Evolutionary conservation across 1,284 basidiomycete genomes (phyloP), one percentile per base, ranked within the genome.

Genomic region (Microbotryum silenes-acaulis): DNA sequence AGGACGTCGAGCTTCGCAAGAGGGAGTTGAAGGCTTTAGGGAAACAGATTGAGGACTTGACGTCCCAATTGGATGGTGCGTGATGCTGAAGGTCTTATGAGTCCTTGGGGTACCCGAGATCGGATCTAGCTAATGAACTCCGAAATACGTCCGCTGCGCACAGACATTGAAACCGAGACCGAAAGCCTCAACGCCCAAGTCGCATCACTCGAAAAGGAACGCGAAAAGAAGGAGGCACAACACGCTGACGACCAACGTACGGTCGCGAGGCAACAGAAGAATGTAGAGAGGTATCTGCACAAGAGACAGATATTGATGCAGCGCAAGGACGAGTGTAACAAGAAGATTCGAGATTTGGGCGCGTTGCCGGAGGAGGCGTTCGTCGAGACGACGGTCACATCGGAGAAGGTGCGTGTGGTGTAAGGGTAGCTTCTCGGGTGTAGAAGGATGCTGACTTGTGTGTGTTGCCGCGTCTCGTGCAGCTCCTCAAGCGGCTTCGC

Each of bases 291-390:
- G 31, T 97, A 94, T 75, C 82, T 96, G 7, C 85, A 89, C 48
- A 97, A 97, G 76, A 83, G 87, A 50, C 87, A 91, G 73, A 87
- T 93, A 77, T 79, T 97, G 16, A 72, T 83, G 21, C 82, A 81
- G 51, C 85, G 92, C 57, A 91, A 91, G 73, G 93, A 96, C 65
- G 91, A 96, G 72, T 92, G 89, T 74, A 92, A 90, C 73, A 84
- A 89, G 67, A 91, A 88, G 72, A 96, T 98, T 70, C 86, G 94
- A 62, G 94, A 98, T 72, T 82, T 99, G 10, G 96, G 96, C 56
- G 91, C 97, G 1, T 77, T 98, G 27, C 94, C 96, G 0, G 92
- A 97, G 74, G 96, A 98, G 75, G 94, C 96, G 0, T 98, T 94
- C 72, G 85, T 91, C 72, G 97, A 94, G 77, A 97, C 88, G 61